Evolutionary conservation across 2,329 filamentous ascomycete genomes (phyloP).

Genomic region (Didymella pomorum): DNA sequence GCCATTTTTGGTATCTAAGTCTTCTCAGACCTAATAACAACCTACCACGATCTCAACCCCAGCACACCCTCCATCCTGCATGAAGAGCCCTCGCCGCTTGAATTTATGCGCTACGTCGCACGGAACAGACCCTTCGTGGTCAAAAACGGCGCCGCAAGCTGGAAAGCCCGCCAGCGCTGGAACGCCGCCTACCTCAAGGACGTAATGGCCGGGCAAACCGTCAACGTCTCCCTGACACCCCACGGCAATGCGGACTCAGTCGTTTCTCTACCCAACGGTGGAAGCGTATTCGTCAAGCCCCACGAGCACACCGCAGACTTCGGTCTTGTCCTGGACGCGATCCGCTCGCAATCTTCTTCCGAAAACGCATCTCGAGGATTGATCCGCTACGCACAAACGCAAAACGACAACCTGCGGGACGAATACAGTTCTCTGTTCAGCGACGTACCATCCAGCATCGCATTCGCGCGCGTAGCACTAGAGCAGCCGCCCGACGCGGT

Average conservation of each 20-base stretch:
- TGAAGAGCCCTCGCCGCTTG: slow-evolving; percentile 73
- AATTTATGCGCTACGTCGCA: slow-evolving; percentile 81
- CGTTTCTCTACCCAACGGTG: slow-evolving; percentile 67
- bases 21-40: slow-evolving; percentile 62
- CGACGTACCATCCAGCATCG: slow-evolving; percentile 70
- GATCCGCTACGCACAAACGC: slow-evolving; percentile 73
- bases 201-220: slow-evolving; percentile 62
- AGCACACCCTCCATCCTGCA: slow-evolving; percentile 66
- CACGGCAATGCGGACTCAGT: slow-evolving; percentile 68
- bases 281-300: slow-evolving; percentile 71
- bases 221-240: slow-evolving; percentile 83
- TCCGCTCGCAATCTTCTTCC: slow-evolving; percentile 67
- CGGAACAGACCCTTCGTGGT: slow-evolving; percentile 79
- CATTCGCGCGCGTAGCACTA: slow-evolving; percentile 77
- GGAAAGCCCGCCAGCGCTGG: slow-evolving; percentile 72
- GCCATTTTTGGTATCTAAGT: neutral
- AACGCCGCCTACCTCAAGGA: slow-evolving; percentile 65
- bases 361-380: neutral
- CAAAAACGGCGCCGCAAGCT: slow-evolving; percentile 67
- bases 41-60: slow-evolving; percentile 78
- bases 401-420: slow-evolving; percentile 81
- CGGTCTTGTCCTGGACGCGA: slow-evolving; percentile 66
- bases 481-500: slow-evolving; percentile 73
- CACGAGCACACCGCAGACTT: slow-evolving; percentile 72
- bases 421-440: slow-evolving; percentile 72